Conservation (phyloP, 78 protist species). For the Diacronema lutheri region DNA sequence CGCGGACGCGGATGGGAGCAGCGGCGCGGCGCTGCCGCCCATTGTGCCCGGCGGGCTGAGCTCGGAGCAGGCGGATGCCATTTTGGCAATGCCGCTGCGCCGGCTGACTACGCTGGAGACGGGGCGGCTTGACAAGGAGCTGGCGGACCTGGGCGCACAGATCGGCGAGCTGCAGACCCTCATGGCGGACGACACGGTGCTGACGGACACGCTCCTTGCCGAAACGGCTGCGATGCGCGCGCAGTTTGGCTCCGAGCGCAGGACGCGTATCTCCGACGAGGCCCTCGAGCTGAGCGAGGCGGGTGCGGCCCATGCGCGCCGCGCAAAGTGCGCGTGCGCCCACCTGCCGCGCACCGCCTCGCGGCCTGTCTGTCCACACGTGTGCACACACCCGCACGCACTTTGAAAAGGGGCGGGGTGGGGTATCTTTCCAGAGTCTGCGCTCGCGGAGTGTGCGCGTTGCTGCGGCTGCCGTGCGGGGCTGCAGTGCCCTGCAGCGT, state of each 20-base stretch:
- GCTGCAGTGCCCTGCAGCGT: no score
- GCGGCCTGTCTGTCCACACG: no score
- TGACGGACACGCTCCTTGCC: not conserved
- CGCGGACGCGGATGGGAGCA: no score
- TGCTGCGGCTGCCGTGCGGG: no score
- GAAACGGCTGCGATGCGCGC: not conserved
- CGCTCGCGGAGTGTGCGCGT: no score
- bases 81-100: slow-evolving; percentile 8
- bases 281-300: not conserved
- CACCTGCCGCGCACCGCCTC: not conserved
- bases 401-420: no score
- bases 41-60: no score
- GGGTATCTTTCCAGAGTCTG: no score
- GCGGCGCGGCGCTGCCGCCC: no score
- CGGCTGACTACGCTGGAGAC: slow-evolving; percentile 6
- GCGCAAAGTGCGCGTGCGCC: not conserved
- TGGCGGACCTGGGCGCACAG: not conserved
- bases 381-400: no score
- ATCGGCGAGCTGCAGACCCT: not conserved
- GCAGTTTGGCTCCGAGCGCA: not conserved
- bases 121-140: not conserved
- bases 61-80: slow-evolving; percentile 4
- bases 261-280: not conserved
- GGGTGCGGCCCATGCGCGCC: no score
- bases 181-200: not conserved